phyloP scores from a whole-genome alignment of 2,329 filamentous ascomycete species.

The Coniella vitis region DNA sequence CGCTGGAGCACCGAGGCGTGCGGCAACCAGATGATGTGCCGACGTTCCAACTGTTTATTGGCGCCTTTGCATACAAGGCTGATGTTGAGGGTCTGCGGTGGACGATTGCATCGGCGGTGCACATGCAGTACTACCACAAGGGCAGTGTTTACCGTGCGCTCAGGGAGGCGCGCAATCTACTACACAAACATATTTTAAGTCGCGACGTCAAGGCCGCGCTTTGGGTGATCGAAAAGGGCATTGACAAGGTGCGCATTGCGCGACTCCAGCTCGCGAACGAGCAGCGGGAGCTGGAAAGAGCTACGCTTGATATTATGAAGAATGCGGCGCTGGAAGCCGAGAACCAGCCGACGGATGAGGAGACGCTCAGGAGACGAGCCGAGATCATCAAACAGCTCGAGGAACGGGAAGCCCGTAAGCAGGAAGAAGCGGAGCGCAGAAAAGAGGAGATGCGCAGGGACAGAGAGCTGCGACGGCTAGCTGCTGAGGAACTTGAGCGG shows the following conservation, averaged over 20 bases:
- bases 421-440: neutral
- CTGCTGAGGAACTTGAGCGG: neutral
- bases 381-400: slow-evolving; percentile 6
- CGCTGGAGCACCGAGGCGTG: slow-evolving; percentile 18
- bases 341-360: neutral
- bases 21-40: slow-evolving; percentile 22
- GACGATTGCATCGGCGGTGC: slow-evolving; percentile 18
- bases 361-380: slow-evolving; percentile 2
- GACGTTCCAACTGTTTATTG: slow-evolving; percentile 27
- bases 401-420: slow-evolving; percentile 1
- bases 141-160: slow-evolving; percentile 17
- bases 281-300: slow-evolving; percentile 18
- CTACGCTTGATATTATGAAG: slow-evolving; percentile 25
- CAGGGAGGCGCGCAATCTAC: slow-evolving; percentile 19
- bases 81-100: slow-evolving; percentile 22
- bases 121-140: slow-evolving; percentile 18
- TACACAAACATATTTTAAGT: slow-evolving; percentile 9
- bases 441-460: neutral
- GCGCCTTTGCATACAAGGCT: slow-evolving; percentile 20
- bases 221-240: slow-evolving; percentile 20
- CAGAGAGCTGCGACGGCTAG: slow-evolving; percentile 8
- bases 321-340: slow-evolving; percentile 24
- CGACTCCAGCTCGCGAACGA: slow-evolving; percentile 18
- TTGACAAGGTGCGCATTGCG: slow-evolving; percentile 17
- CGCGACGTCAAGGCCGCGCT: slow-evolving; percentile 11